Conservation (phyloP, 169 alveolate species). For the Neospora caninum region DNA sequence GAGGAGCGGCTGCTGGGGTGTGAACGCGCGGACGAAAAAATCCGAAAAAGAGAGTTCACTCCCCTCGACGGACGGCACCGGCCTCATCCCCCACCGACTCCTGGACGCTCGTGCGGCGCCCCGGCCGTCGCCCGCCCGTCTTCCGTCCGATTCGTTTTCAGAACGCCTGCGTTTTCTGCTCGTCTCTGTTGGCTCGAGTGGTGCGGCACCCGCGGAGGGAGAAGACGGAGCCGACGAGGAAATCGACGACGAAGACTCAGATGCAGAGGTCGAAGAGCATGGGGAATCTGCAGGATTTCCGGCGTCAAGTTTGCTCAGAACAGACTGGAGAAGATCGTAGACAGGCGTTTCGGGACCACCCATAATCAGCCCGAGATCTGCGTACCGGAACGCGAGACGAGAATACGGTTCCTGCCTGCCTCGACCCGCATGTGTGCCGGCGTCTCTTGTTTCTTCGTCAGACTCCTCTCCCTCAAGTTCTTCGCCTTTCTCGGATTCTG, state of each 20-base stretch:
- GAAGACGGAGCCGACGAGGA: background rate
- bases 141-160: background rate
- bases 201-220: background rate
- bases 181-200: background rate
- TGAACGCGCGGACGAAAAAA: background rate
- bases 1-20: background rate
- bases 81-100: background rate
- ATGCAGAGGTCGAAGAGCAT: background rate
- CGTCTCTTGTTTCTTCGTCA: background rate
- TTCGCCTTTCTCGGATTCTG: background rate
- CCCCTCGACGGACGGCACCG: background rate
- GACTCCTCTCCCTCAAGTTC: background rate
- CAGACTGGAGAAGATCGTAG: constrained; percentile 19
- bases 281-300: background rate
- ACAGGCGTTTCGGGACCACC: constrained; percentile 50
- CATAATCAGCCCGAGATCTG: constrained; percentile 49
- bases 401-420: background rate
- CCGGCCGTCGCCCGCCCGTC: background rate
- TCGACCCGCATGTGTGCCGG: background rate
- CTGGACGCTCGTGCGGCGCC: background rate
- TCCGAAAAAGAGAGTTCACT: background rate
- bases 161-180: background rate
- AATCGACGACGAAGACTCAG: background rate
- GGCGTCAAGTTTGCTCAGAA: background rate
- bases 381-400: constrained; percentile 31